Evolutionary conservation across 176 grass and related monocot genomes (phyloP).

Genomic region (Tillandsia fasciculata): DNA sequence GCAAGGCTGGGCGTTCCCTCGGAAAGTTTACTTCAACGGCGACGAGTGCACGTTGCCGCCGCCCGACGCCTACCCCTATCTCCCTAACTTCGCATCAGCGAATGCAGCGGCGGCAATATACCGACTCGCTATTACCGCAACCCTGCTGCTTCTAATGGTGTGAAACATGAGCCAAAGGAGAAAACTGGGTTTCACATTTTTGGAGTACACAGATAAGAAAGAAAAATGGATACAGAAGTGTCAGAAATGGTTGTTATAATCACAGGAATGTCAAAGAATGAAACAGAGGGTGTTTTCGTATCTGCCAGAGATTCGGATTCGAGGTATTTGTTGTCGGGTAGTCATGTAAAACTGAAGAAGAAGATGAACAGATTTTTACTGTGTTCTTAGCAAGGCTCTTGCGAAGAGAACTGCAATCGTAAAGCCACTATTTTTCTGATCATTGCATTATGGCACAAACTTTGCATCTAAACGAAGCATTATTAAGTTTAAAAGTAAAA

Average conservation of each 20-base stretch:
- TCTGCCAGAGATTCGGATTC: no score
- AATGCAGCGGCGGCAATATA: neutral
- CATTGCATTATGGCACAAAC: no score
- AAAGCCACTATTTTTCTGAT: no score
- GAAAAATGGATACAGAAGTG: constrained; percentile 6
- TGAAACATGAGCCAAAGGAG: constrained; percentile 4
- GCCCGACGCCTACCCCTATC: constrained; percentile 70
- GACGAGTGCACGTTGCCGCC: constrained; percentile 74
- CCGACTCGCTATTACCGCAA: neutral
- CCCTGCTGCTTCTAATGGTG: constrained; percentile 17
- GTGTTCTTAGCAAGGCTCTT: no score
- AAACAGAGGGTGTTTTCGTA: no score
- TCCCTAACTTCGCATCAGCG: constrained; percentile 44
- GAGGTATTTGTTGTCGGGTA: no score
- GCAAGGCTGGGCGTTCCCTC: constrained; percentile 85
- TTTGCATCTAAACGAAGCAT: neutral
- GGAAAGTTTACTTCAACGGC: constrained; percentile 92
- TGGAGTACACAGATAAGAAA: constrained; percentile 5
- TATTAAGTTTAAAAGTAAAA: neutral
- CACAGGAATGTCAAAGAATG: no score
- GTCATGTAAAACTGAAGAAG: no score
- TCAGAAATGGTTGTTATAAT: constrained; percentile 9
- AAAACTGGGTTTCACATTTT: neutral
- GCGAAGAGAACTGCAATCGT: no score
- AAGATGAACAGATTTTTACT: no score